phyloP scores from a whole-genome alignment of 129 eudicot genomes.

The Helianthus annuus region HanXRQr2.0-SUNRISE NC_035441.2:156795283-156795782 shows the following conservation, averaged over 20 bases:
- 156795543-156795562: not conserved
- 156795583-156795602: not conserved
- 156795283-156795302: too few relatives aligned
- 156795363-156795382: too few relatives aligned
- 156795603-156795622: not conserved
- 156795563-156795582: slow-evolving; percentile 3
- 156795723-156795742: slow-evolving; percentile 96
- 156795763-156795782: not conserved
- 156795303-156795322: too few relatives aligned
- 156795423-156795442: too few relatives aligned
- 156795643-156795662: slow-evolving; percentile 53
- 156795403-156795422: too few relatives aligned
- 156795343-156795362: too few relatives aligned
- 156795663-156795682: slow-evolving; percentile 85
- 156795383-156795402: too few relatives aligned
- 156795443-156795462: too few relatives aligned
- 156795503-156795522: not conserved
- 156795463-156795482: too few relatives aligned
- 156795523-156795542: not conserved
- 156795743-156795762: slow-evolving; percentile 56
- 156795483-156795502: too few relatives aligned
- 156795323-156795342: too few relatives aligned
- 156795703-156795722: slow-evolving; percentile 73
- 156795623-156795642: slow-evolving; percentile 74
- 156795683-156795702: slow-evolving; percentile 45